These are phyloP conservation scores for Pilaira anomala DNA, from an alignment of 192 early-diverging fungal species.

Conservation along the genomic window DNA sequence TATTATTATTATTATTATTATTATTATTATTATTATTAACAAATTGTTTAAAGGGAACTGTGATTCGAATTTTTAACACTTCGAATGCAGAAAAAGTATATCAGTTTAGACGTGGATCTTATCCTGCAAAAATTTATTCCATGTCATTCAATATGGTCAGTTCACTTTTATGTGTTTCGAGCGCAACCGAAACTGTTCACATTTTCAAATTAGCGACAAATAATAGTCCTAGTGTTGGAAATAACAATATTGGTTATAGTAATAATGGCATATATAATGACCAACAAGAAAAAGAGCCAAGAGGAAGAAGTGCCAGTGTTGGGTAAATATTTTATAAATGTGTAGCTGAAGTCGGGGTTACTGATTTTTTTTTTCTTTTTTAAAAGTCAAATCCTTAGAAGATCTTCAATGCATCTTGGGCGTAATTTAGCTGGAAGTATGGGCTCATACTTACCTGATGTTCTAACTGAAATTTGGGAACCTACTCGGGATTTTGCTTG, in stretches of 20 bases:
- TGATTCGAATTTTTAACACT: constrained; percentile 92
- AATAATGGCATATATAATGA: constrained; percentile 10
- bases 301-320: constrained; percentile 31
- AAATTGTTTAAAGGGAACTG: constrained; percentile 67
- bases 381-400: constrained; percentile 50
- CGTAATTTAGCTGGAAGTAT: constrained; percentile 76
- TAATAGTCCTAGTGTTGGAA: constrained; percentile 3
- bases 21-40: not conserved
- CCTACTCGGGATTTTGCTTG: constrained; percentile 93
- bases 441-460: constrained; percentile 83
- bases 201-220: constrained; percentile 72
- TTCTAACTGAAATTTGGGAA: constrained; percentile 91
- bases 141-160: constrained; percentile 78
- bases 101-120: constrained; percentile 94
- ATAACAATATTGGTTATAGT: constrained; percentile 17
- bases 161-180: constrained; percentile 77
- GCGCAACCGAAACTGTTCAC: constrained; percentile 94
- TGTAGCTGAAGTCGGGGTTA: not conserved
- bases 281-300: not conserved
- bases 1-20: too few relatives aligned
- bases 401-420: constrained; percentile 56
- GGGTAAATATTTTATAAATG: constrained; percentile 32
- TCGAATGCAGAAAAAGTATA: constrained; percentile 81
- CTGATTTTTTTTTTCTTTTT: constrained; percentile 5
- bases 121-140: constrained; percentile 88